A percentile compares a stretch with the other conserved stretches of the same genome.
These are phyloP conservation scores for Aspergillus indologenus DNA, from an alignment of 495 filamentous ascomycete genomes.

Conservation along the genomic window DNA sequence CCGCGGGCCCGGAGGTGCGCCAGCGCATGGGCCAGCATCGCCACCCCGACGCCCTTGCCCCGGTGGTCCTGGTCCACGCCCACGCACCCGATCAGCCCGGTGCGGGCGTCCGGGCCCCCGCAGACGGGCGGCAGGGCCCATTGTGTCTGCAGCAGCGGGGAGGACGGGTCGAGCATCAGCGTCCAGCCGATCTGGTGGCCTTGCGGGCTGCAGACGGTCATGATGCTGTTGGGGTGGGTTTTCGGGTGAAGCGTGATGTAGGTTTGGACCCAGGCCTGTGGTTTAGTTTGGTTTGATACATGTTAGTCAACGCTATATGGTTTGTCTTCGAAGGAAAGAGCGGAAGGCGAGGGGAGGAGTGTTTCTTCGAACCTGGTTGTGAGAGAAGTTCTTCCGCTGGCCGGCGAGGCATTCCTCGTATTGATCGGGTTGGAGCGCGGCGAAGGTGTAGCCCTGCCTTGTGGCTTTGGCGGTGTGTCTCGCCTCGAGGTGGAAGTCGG, in stretches of 20 bases:
- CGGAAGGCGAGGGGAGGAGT: background rate
- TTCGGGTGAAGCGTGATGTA: slow-evolving; percentile 39
- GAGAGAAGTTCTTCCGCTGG: slow-evolving; percentile 42
- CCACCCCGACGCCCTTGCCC: slow-evolving; percentile 44
- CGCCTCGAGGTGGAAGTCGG: slow-evolving; percentile 32
- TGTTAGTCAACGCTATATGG: too few relatives aligned
- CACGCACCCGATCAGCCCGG: slow-evolving; percentile 50
- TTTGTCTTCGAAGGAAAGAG: background rate
- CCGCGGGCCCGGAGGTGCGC: slow-evolving; percentile 48
- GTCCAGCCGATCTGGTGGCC: slow-evolving; percentile 50
- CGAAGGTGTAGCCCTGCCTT: slow-evolving; percentile 38
- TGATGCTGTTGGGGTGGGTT: slow-evolving; percentile 41
- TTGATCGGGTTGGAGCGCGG: slow-evolving; percentile 34
- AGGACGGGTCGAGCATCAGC: slow-evolving; percentile 41
- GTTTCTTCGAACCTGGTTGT: slow-evolving; percentile 33
- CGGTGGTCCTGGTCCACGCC: slow-evolving; percentile 43
- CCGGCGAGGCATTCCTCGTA: slow-evolving; percentile 45
- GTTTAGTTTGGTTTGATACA: background rate
- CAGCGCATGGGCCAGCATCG: slow-evolving; percentile 47
- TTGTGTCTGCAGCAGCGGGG: slow-evolving; percentile 26
- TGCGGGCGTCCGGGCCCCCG: slow-evolving; percentile 29
- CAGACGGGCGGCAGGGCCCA: slow-evolving; percentile 48
- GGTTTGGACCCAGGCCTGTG: slow-evolving; percentile 48
- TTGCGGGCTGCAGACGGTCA: slow-evolving; percentile 42
- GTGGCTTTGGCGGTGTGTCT: slow-evolving; percentile 36